These are phyloP conservation scores for Phyllosticta citrichinensis DNA, from an alignment of 2,329 filamentous ascomycete species.

Conservation along the genomic window DNA sequence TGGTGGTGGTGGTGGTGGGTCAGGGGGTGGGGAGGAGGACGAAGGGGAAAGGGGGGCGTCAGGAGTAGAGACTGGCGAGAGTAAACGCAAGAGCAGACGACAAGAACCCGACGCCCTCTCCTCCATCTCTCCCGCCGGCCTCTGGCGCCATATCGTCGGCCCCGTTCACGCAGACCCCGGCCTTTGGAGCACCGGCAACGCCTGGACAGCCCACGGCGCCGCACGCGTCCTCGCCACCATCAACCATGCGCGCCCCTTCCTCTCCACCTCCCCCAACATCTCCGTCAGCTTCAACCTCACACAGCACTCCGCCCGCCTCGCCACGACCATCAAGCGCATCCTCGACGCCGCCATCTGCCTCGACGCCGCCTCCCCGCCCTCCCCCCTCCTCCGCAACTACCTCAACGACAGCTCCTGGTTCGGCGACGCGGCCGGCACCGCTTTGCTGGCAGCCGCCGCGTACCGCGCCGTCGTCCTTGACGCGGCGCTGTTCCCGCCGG, in stretches of 20 bases:
- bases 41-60: neutral
- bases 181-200: constrained; percentile 41
- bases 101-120: constrained; percentile 12
- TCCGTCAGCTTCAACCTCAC: too few species aligned
- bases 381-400: constrained; percentile 37
- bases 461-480: constrained; percentile 37
- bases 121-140: constrained; percentile 15
- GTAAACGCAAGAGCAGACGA: neutral
- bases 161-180: constrained; percentile 25
- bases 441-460: constrained; percentile 34
- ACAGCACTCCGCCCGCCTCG: constrained; percentile 14
- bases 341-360: constrained; percentile 25
- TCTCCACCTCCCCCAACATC: neutral
- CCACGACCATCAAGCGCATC: constrained; percentile 27
- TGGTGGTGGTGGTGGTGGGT: too few species aligned
- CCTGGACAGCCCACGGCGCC: constrained; percentile 40
- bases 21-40: too few species aligned
- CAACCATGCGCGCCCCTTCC: constrained; percentile 19
- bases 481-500: constrained; percentile 25
- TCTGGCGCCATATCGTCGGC: constrained; percentile 40
- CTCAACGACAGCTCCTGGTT: constrained; percentile 36
- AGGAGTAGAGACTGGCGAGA: neutral
- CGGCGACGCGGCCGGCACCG: constrained; percentile 40
- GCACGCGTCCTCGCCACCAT: constrained; percentile 37
- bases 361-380: constrained; percentile 25